Base-by-base conservation (phyloP, 345 rosid species). In the Alliaria petiolata region DNA sequence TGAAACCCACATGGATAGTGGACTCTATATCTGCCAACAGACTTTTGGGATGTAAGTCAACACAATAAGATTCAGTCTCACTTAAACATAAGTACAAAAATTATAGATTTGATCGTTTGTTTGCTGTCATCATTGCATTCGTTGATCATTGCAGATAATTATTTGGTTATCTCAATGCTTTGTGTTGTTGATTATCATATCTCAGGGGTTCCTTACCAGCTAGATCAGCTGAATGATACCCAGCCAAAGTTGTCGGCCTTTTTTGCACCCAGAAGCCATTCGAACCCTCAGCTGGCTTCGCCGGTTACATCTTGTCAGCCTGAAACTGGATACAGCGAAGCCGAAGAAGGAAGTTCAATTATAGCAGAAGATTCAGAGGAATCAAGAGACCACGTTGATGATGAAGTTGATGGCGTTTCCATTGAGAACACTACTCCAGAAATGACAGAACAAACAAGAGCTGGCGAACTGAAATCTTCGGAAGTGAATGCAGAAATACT, bases 161-260 rank as follows among this genome's bases (percentile, higher is more conserved):
- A 5, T 8, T 31, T 75, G 25, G 26, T 11, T 8, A 15, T 62
- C 42, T 61, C 10, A 69, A 50, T 20, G 45, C 39, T 30, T 45
- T 47, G 44, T 34, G 10, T 33, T 13, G 38, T 50, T 22, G 14
- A 15, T 59, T 28, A 30, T 59, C 49, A n/a, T 34, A 43, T 63
- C 15, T 12, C 74, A 93, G 98, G 96, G 97, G 82, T 84, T 78
- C 90, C 97, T 54, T 93, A 93, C 79, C 92, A 93, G 80, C 91
- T 93, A 42, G 90, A 91, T 69, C 97, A 91, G 66, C 83, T 89
- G 78, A 84, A 84, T 53, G 83, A 71, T 83, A 89, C 85, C 76
- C 97, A 93, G 68, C 96, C 97, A 26, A 91, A 84, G 76, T 74
- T 93, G 83, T 89, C 95, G 50, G 82, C 81, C 61, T 91, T 93